phyloP scores from a whole-genome alignment of 805 yeast genomes.

The Candida quercuum region DNA sequence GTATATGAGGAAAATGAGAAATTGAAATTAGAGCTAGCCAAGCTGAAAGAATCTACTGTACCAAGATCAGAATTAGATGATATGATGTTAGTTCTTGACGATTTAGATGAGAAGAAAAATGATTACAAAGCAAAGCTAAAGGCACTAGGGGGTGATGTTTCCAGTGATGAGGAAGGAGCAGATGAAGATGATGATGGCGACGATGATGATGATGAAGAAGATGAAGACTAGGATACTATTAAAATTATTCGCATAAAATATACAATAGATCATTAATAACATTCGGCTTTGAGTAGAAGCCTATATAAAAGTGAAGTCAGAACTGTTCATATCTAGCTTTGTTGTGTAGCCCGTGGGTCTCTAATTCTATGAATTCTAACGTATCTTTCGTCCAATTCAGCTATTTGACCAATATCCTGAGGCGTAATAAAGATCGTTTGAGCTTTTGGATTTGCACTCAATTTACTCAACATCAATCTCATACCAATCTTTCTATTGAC shows the following conservation, averaged over 20 bases:
- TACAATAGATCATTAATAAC: too few relatives aligned
- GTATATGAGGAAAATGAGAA: constrained; percentile 23
- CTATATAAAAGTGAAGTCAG: not conserved
- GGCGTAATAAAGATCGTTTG: constrained; percentile 95
- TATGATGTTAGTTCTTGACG: constrained; percentile 68
- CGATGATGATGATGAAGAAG: constrained; percentile 15
- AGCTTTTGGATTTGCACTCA: constrained; percentile 56
- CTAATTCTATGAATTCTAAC: constrained; percentile 62
- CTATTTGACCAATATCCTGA: constrained; percentile 66
- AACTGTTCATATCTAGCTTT: not conserved
- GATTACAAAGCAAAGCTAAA: constrained; percentile 50
- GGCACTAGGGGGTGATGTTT: constrained; percentile 51
- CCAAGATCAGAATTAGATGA: constrained; percentile 63
- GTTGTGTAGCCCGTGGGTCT: constrained; percentile 28
- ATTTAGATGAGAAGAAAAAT: constrained; percentile 63
- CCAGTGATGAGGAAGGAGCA: constrained; percentile 68
- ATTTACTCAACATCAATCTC: constrained; percentile 62
- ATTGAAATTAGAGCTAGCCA: constrained; percentile 11
- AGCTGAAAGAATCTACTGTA: constrained; percentile 24
- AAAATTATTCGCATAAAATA: too few relatives aligned
- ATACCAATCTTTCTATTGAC: constrained; percentile 81
- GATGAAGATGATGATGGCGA: constrained; percentile 58
- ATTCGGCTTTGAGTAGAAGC: not conserved
- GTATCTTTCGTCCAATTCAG: constrained; percentile 54
- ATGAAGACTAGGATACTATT: too few relatives aligned